phyloP scores from a whole-genome alignment of 352 stramenopile genomes.

The Pythium biforme region DNA sequence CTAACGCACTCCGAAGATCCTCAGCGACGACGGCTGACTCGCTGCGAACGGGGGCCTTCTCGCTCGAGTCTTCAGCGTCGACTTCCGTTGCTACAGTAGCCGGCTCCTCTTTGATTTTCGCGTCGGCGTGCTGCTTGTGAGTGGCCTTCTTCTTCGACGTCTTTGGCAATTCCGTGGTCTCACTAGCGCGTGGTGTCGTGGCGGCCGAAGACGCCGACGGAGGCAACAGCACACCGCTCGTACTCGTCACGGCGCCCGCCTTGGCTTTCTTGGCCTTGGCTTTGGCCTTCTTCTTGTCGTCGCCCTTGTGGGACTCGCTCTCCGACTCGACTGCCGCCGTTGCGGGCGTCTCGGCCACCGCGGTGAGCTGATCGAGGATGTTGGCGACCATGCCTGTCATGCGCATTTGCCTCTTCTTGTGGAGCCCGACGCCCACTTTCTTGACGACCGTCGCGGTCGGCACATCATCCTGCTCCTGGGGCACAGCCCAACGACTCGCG shows the following conservation, averaged over 20 bases:
- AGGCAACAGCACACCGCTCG: background rate
- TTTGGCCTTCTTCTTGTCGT: constrained; percentile 20
- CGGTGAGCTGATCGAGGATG: constrained; percentile 50
- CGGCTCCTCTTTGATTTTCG: background rate
- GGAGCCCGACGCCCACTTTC: constrained; percentile 39
- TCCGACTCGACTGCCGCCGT: constrained; percentile 15
- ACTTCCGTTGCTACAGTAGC: background rate
- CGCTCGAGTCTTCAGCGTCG: background rate
- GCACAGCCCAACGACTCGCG: constrained; percentile 46
- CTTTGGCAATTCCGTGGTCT: background rate
- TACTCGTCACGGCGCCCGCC: background rate
- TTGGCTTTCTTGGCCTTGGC: constrained; percentile 15
- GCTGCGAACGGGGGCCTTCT: background rate
- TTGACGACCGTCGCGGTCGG: constrained; percentile 39
- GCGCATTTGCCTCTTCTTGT: constrained; percentile 50
- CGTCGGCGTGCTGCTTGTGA: background rate
- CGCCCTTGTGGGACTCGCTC: constrained; percentile 14
- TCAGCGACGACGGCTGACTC: background rate
- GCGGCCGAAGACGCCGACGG: background rate
- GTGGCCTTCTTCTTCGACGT: constrained; percentile 11
- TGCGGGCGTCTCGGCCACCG: constrained; percentile 10
- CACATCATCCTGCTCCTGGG: constrained; percentile 29
- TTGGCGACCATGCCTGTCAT: constrained; percentile 63
- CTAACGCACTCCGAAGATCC: background rate
- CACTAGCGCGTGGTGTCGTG: constrained; percentile 4